These are phyloP conservation scores for Paramecium biaurelia DNA, from an alignment of 73 alveolate genomes.

Conservation along the genomic window DNA sequence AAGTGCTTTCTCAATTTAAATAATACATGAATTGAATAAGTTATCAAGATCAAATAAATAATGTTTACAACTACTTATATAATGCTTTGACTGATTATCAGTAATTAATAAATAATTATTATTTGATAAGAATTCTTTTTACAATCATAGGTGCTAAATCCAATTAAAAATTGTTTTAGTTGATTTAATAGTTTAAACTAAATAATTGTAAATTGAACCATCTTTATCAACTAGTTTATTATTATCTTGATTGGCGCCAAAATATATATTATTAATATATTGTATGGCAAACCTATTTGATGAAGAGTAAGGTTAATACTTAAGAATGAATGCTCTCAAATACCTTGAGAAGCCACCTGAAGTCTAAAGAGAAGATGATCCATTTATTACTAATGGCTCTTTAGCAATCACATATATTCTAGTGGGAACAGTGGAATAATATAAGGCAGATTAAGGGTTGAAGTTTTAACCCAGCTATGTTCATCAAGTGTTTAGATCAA, in stretches of 20 bases:
- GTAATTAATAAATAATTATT: neutral
- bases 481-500: slow-evolving; percentile 2
- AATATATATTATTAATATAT: neutral
- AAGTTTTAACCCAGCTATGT: slow-evolving; percentile 27
- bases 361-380: slow-evolving; percentile 12
- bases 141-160: neutral
- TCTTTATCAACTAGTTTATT: neutral
- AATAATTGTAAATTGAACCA: too few relatives aligned
- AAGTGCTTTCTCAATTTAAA: neutral
- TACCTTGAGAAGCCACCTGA: slow-evolving; percentile 17
- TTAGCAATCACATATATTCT: neutral
- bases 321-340: slow-evolving; percentile 25
- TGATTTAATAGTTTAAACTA: neutral
- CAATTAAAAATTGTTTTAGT: neutral
- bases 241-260: slow-evolving; percentile 14
- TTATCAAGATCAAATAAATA: neutral
- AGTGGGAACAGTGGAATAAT: neutral
- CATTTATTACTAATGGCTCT: slow-evolving; percentile 24
- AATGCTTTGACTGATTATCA: neutral
- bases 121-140: neutral
- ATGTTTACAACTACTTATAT: neutral
- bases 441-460: neutral
- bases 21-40: neutral
- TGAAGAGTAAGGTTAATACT: neutral
- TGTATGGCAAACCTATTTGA: slow-evolving; percentile 34